These are phyloP conservation scores for Plasmodium gaboni DNA, from an alignment of 169 alveolate genomes.

Conservation along the genomic window DNA sequence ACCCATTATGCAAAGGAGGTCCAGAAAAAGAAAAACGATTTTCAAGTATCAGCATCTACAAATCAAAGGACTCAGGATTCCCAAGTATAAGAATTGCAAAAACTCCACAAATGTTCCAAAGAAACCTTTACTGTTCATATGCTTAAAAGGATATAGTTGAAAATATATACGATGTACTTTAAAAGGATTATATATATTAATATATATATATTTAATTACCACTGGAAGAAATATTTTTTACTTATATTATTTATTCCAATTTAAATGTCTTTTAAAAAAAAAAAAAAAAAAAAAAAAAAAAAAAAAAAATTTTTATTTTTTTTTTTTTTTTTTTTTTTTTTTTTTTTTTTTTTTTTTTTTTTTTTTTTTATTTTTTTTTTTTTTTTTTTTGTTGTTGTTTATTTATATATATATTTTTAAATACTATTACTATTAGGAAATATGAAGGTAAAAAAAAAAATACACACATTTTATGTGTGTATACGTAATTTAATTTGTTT, in stretches of 20 bases:
- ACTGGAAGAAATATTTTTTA: neutral
- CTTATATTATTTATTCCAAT: neutral
- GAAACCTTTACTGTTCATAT: constrained; percentile 55
- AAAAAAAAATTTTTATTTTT: too few relatives aligned
- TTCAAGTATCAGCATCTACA: constrained; percentile 36
- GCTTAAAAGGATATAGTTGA: constrained; percentile 17
- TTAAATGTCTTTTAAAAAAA: too few relatives aligned
- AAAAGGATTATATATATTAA: neutral
- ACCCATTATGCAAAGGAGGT: constrained; percentile 16
- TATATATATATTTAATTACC: neutral
- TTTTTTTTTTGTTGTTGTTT: neutral
- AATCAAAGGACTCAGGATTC: constrained; percentile 26
- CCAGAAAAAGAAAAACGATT: constrained; percentile 56
- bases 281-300: too few relatives aligned
- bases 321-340: too few relatives aligned
- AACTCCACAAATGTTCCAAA: constrained; percentile 50
- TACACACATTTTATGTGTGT: too few relatives aligned
- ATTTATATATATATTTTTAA: too few relatives aligned
- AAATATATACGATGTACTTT: neutral
- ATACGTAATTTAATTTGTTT: too few relatives aligned
- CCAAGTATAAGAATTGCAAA: constrained; percentile 73
- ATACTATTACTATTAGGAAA: too few relatives aligned
- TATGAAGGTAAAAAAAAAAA: too few relatives aligned
- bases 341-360: too few relatives aligned
- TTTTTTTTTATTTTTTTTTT: neutral